phyloP scores from a whole-genome alignment of 2,329 filamentous ascomycete species.

The Verticillium nubilum region DNA sequence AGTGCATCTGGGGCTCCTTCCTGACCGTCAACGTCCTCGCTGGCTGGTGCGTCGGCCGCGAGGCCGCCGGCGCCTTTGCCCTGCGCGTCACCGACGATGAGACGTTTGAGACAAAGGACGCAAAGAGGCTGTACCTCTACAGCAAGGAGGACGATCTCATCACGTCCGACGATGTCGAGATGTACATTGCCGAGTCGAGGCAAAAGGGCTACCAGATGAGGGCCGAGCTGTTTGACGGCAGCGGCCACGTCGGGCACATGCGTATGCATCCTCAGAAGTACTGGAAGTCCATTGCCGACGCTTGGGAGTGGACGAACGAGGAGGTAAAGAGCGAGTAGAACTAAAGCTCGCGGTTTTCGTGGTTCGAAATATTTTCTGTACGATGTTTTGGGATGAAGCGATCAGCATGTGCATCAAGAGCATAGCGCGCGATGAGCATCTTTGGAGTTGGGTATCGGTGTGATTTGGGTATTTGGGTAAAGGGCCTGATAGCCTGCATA shows the following conservation, averaged over 20 bases:
- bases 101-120: slow-evolving; percentile 4
- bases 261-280: slow-evolving; percentile 50
- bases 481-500: background rate
- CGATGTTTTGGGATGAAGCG: background rate
- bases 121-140: slow-evolving; percentile 8
- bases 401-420: background rate
- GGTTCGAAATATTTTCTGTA: background rate
- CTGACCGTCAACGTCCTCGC: slow-evolving; percentile 27
- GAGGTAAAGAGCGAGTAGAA: background rate
- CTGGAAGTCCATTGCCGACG: slow-evolving; percentile 39
- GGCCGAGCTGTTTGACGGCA: slow-evolving; percentile 49
- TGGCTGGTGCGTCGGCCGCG: slow-evolving; percentile 5
- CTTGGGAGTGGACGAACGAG: slow-evolving; percentile 17
- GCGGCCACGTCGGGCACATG: slow-evolving; percentile 58
- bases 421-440: background rate
- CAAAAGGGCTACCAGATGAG: slow-evolving; percentile 42
- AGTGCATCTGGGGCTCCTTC: slow-evolving; percentile 38
- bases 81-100: slow-evolving; percentile 1
- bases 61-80: slow-evolving; percentile 7
- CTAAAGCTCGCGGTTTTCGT: background rate
- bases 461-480: background rate
- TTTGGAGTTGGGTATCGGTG: background rate
- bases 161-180: slow-evolving; percentile 47
- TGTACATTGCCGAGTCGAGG: slow-evolving; percentile 42
- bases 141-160: slow-evolving; percentile 32